Percentiles rank a stretch among this genome's conserved stretches.
These are phyloP conservation scores for Eimeria maxima DNA, from an alignment of 169 alveolate species.

Conservation along the genomic window DNA sequence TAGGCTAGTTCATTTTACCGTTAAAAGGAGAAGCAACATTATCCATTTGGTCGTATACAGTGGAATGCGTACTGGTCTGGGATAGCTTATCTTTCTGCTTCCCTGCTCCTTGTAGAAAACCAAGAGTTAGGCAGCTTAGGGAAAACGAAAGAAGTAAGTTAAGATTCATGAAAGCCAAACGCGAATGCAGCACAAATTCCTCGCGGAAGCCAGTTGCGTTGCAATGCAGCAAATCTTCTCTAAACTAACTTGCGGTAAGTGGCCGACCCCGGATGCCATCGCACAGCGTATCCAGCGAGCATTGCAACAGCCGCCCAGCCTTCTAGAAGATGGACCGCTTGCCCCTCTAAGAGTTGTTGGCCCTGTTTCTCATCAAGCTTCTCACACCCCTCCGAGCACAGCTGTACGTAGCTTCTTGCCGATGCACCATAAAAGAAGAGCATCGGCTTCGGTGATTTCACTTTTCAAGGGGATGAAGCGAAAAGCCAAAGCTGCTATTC, in stretches of 20 bases:
- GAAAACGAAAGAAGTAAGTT: background rate
- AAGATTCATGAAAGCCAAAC: background rate
- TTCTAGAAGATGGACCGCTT: conserved; percentile 53
- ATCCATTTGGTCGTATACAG: background rate
- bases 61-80: background rate
- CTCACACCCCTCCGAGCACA: background rate
- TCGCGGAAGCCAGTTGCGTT: background rate
- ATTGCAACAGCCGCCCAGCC: conserved; percentile 56
- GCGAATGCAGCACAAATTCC: background rate
- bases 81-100: background rate
- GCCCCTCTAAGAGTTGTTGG: conserved; percentile 14
- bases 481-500: background rate
- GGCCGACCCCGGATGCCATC: conserved; percentile 76
- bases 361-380: background rate
- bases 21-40: background rate
- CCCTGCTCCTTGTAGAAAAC: background rate
- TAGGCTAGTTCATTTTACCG: background rate
- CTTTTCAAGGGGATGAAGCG: background rate
- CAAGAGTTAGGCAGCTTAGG: background rate
- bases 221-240: conserved; percentile 72
- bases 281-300: conserved; percentile 68
- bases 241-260: conserved; percentile 67
- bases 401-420: conserved; percentile 18
- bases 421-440: background rate
- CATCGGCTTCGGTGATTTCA: background rate